Conservation (phyloP, 2,329 filamentous ascomycete genomes). For the Xylaria sp. region DNA sequence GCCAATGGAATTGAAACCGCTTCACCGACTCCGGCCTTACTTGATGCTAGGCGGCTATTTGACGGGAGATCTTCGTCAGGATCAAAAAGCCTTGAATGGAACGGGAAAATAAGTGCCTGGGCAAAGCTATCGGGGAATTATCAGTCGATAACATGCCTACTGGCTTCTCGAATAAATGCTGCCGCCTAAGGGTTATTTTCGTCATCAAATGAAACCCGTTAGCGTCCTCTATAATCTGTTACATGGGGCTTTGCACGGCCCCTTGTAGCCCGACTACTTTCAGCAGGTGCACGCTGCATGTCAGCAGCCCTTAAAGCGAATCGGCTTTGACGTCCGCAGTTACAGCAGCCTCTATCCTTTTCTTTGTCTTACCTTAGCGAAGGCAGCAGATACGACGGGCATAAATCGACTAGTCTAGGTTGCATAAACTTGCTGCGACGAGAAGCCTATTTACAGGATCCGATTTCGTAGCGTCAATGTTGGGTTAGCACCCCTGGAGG, state of each 20-base stretch:
- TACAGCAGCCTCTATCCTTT: conserved; percentile 31
- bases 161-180: conserved; percentile 33
- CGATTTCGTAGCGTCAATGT: conserved; percentile 19
- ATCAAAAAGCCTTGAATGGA: conserved; percentile 18
- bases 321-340: conserved; percentile 29
- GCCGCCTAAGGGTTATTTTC: conserved; percentile 22
- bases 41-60: conserved; percentile 25
- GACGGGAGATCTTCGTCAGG: conserved; percentile 29
- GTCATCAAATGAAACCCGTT: conserved; percentile 28
- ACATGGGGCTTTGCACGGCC: conserved; percentile 21
- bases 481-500: conserved; percentile 21
- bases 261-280: conserved; percentile 25
- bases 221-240: conserved; percentile 28
- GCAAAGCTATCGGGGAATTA: conserved; percentile 6
- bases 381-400: conserved; percentile 26
- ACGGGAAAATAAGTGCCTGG: conserved; percentile 15
- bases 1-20: conserved; percentile 27
- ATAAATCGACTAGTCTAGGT: conserved; percentile 24
- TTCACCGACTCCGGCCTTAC: conserved; percentile 33
- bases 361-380: conserved; percentile 31
- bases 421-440: conserved; percentile 31
- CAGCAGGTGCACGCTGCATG: conserved; percentile 37
- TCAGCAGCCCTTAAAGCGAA: conserved; percentile 35
- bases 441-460: conserved; percentile 23
- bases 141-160: conserved; percentile 18